Evolutionary conservation across 345 rosid genomes (phyloP).

Genomic region (Pelargonium nanum): DNA sequence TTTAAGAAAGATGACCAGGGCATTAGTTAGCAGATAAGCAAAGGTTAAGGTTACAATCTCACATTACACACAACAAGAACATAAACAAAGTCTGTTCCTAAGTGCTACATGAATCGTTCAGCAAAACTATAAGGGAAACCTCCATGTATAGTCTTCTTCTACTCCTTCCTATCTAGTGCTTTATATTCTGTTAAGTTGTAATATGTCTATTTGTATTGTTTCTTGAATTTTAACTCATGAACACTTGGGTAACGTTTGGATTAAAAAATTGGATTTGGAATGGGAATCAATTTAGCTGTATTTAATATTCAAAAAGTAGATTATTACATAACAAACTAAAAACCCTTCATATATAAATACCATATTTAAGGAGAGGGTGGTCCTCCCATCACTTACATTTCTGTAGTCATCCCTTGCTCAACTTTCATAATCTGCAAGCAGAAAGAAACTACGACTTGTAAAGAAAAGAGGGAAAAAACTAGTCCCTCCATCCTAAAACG

Average conservation of each 20-base stretch:
- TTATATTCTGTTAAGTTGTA: neutral
- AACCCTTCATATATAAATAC: no score
- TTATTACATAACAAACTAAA: no score
- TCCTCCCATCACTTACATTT: slow-evolving; percentile 54
- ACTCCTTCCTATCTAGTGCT: neutral
- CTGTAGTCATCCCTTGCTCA: slow-evolving; percentile 91
- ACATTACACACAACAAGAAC: neutral
- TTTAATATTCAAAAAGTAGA: no score
- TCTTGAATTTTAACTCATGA: neutral
- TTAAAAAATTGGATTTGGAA: slow-evolving; percentile 2
- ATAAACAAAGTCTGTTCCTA: neutral
- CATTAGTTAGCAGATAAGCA: neutral
- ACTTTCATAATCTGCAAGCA: slow-evolving; percentile 57
- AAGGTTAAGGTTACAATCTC: neutral
- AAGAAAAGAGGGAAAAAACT: neutral
- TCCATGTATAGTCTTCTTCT: no score
- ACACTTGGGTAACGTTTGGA: no score
- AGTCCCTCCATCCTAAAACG: no score
- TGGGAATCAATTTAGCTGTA: no score
- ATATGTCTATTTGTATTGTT: neutral
- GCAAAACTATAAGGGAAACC: no score
- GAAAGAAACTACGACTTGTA: neutral
- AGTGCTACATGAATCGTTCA: neutral
- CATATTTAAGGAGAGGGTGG: neutral
- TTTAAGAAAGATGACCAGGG: neutral